Evolutionary conservation across 345 rosid species (phyloP).

Genomic region (Theobroma cacao): DNA sequence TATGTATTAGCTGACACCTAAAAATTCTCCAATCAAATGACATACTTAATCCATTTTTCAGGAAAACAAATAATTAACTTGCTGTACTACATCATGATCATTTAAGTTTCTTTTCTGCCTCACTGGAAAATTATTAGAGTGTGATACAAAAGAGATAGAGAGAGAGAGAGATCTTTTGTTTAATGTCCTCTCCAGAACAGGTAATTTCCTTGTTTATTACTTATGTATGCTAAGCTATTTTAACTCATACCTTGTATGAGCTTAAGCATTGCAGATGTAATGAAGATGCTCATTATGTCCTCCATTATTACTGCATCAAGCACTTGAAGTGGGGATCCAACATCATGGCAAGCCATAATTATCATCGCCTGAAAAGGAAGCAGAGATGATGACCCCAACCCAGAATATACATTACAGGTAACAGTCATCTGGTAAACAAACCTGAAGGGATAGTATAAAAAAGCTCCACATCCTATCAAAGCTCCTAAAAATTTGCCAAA

Average conservation of each 20-base stretch:
- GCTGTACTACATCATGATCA: background rate
- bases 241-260: slow-evolving; percentile 61
- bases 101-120: background rate
- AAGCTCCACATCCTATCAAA: slow-evolving; percentile 97
- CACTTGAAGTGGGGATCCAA: slow-evolving; percentile 80
- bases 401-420: background rate
- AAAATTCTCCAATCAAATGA: background rate
- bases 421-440: slow-evolving; percentile 22
- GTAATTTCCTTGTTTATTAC: background rate
- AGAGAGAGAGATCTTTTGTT: background rate
- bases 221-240: background rate
- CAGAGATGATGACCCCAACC: background rate
- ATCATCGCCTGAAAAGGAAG: slow-evolving; percentile 72
- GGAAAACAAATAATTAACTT: background rate
- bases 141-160: background rate
- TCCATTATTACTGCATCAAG: slow-evolving; percentile 73
- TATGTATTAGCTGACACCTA: background rate
- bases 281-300: slow-evolving; percentile 87
- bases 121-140: background rate
- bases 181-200: background rate
- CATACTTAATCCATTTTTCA: background rate
- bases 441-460: slow-evolving; percentile 93
- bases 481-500: slow-evolving; percentile 97
- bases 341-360: slow-evolving; percentile 92
- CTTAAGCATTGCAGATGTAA: slow-evolving; percentile 78